Evolutionary conservation across 768 basidiomycete genomes (phyloP), one percentile per base, ranked within the genome.

Genomic region (Pleurotus tuoliensis): DNA sequence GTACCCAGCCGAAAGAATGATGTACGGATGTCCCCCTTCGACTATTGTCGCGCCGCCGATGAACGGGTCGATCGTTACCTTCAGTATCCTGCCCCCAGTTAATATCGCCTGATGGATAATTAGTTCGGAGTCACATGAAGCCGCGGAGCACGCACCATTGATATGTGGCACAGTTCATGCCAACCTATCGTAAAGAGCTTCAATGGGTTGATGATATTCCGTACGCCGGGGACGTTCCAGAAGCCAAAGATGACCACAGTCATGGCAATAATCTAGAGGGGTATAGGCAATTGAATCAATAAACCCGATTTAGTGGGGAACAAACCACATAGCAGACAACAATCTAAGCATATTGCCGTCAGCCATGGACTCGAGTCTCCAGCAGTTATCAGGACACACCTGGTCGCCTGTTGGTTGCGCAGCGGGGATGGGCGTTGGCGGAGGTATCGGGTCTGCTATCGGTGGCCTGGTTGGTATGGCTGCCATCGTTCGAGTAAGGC

Each of bases 141-240:
- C 16, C 22, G 11, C n/a, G n/a, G 43, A 3, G 41, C 46, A 39
- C 87, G 55, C 61, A 92, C 92, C 39, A 84, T 82, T 48, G 79
- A 75, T 64, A 92, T 86, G 68, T 94, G 92, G 65, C 88, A 93
- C 13, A 94, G 76, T 66, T 94, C 92, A 64, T 94, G 92, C 82
- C 84, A 91, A 43, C 91, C 92, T 58, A 94, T 92, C 52, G 90
- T 89, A 66, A 94, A 87, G 12, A 94, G 76, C 69, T 94, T 94
- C 63, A 94, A 78, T 7, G 92, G 92, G 65, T 82, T 90, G 64
- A 93, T 92, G 71, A 90, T 65, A 64, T 84, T 82, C 46, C 92
- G 79, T 22, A 84, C 85, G 56, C 87, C 83, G 3, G 92, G 92
- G 43, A 93, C 88, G 70, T 87, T 89, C 92, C 92, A 94, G 61